Evolutionary conservation across 192 early-diverging fungal species (phyloP), one percentile per base, ranked within the genome.

Genomic region (Dissophora globulifera): DNA sequence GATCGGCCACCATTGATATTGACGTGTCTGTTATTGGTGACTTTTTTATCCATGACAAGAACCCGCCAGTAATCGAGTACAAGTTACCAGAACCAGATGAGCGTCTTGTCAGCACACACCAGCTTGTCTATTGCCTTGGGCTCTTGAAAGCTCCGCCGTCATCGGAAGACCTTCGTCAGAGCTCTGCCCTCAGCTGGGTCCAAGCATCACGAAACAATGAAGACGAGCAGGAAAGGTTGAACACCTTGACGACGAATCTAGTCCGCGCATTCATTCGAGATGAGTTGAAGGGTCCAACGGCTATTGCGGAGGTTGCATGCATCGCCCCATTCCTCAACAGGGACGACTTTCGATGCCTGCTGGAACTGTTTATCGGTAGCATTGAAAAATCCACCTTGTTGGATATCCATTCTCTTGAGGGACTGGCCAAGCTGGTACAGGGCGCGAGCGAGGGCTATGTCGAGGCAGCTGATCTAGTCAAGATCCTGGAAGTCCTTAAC

Each of bases 151-250:
- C 26, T 10, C 4, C 27, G 10, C 25, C 6, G 25, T 29, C 49
- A 29, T 26, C 49, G 10, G 49, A 50, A 8, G 27, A 25, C 13
- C 11, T 50, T 8, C 26, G 10, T 17, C 11, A 50, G 7, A 7
- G 6, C 0, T 12, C 49, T 17, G 25, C 0, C 10, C 12, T 10
- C 20, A 29, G n/a, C 26, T 50, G 49, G 49, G 6, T 50, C 4
- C 7, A 22, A 12, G 7, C 49, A 7, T 15, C 17, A 6, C 12
- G 29, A 27, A 7, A n/a, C 4, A 17, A 50, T 50, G 10, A 7
- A 50, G 48, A 23, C 4, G 48, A 50, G 48, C 19, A 50, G 48
- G 26, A 50, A 26, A 50, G 48, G 17, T 26, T 50, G 3, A 50
- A 26, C 5, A 16, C 25, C 7, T 26, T 50, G 22, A 26, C 26